Conservation (phyloP, 495 filamentous ascomycete species). For the Beverwykella pulmonaria region DNA sequence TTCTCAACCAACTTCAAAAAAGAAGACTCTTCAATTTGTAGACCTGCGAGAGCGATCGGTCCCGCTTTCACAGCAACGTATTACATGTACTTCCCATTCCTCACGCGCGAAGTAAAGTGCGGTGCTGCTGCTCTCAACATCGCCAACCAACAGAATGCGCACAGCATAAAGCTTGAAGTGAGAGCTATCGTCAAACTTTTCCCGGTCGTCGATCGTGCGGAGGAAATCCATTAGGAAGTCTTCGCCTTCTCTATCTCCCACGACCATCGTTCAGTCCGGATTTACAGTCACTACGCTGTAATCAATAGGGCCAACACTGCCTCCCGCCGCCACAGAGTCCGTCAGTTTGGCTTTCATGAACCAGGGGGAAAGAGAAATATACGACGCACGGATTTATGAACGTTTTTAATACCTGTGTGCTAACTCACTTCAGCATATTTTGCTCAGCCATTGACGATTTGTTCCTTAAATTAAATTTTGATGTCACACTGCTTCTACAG, state of each 20-base stretch:
- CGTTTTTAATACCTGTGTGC: conserved; percentile 21
- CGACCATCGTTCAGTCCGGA: conserved; percentile 46
- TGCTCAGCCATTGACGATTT: conserved; percentile 28
- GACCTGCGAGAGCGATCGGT: too few relatives aligned
- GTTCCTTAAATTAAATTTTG: neutral
- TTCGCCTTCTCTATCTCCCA: too few relatives aligned
- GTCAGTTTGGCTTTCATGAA: conserved; percentile 43
- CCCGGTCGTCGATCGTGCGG: conserved; percentile 41
- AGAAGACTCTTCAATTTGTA: too few relatives aligned
- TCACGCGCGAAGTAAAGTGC: conserved; percentile 3
- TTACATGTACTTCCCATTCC: conserved; percentile 1
- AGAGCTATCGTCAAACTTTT: conserved; percentile 38
- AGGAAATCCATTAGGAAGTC: conserved; percentile 37
- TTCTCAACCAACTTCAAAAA: too few relatives aligned
- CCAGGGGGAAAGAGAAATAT: conserved; percentile 45
- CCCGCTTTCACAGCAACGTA: conserved; percentile 22
- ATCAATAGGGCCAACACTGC: conserved; percentile 15
- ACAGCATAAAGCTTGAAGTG: neutral
- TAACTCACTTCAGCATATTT: conserved; percentile 28
- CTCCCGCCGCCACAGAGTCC: conserved; percentile 43
- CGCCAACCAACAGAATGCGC: neutral
- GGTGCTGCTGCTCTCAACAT: neutral
- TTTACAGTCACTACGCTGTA: conserved; percentile 35
- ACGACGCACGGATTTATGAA: conserved; percentile 39
- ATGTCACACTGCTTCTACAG: neutral